Evolutionary conservation across 495 filamentous ascomycete species (phyloP).

Genomic region (Penicillium daleae): DNA sequence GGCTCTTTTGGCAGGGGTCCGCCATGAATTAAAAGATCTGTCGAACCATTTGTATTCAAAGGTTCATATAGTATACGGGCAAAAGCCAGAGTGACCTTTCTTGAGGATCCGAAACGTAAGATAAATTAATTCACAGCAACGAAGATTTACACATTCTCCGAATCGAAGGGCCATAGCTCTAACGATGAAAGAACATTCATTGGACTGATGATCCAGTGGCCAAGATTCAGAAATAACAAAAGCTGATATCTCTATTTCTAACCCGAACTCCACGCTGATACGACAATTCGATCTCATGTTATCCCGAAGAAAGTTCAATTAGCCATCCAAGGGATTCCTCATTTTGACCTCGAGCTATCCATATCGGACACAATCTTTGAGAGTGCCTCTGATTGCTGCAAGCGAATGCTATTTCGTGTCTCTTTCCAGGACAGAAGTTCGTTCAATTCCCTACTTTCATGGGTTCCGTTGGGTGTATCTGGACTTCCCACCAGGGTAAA

Average conservation of each 20-base stretch:
- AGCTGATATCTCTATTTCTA: neutral
- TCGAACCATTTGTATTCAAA: slow-evolving; percentile 51
- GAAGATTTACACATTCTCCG: slow-evolving; percentile 5
- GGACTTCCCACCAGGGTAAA: neutral
- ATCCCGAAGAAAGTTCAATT: neutral
- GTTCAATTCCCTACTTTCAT: slow-evolving; percentile 18
- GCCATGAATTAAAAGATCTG: slow-evolving; percentile 55
- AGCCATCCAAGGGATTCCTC: neutral
- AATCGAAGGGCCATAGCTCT: neutral
- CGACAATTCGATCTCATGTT: neutral
- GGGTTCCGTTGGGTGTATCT: neutral
- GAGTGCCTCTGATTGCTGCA: slow-evolving; percentile 20
- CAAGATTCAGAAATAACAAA: neutral
- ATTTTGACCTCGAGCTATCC: slow-evolving; percentile 13
- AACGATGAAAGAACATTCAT: neutral
- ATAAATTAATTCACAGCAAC: slow-evolving; percentile 5
- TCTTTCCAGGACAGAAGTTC: slow-evolving; percentile 16
- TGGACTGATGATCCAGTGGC: neutral
- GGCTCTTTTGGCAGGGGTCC: slow-evolving; percentile 54
- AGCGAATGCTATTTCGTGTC: slow-evolving; percentile 17
- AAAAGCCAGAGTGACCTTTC: slow-evolving; percentile 30
- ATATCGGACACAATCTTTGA: slow-evolving; percentile 19
- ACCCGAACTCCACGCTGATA: neutral
- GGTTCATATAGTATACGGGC: slow-evolving; percentile 44
- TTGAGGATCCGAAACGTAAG: slow-evolving; percentile 4